Evolutionary conservation across 805 yeast genomes (phyloP).

Genomic region (Barnettozyma vustinii): DNA sequence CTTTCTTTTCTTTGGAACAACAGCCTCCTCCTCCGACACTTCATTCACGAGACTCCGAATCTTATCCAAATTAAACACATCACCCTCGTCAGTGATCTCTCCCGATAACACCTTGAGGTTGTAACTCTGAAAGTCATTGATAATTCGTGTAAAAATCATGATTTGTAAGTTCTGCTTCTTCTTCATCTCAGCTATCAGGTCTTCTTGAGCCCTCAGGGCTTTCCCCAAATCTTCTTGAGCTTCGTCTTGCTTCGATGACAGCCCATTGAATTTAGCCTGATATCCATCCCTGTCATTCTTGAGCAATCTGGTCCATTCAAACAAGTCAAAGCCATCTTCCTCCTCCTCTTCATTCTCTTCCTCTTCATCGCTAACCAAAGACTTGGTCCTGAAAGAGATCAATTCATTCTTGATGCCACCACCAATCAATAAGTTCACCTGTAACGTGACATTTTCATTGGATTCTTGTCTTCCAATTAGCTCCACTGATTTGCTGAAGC

Average conservation of each 20-base stretch:
- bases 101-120: constrained; percentile 15
- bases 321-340: constrained; percentile 16
- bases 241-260: neutral
- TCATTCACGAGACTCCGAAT: constrained; percentile 7
- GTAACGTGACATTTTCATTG: neutral
- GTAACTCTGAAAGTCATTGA: constrained; percentile 20
- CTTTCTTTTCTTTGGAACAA: constrained; percentile 4
- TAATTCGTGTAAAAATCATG: constrained; percentile 16
- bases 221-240: neutral
- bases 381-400: constrained; percentile 6
- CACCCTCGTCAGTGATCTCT: constrained; percentile 15
- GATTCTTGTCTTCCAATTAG: constrained; percentile 1
- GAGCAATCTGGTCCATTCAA: constrained; percentile 17
- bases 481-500: constrained; percentile 2
- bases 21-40: neutral
- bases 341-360: constrained; percentile 2
- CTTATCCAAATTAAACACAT: constrained; percentile 16
- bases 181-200: constrained; percentile 6
- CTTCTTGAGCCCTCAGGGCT: constrained; percentile 9
- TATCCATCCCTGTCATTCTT: constrained; percentile 8
- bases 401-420: constrained; percentile 11
- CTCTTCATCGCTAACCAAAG: constrained; percentile 1
- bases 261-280: neutral
- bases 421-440: constrained; percentile 5
- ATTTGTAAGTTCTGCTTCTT: constrained; percentile 13